Conservation (phyloP, 352 stramenopile genomes). For the Aphanomyces astaci region DNA sequence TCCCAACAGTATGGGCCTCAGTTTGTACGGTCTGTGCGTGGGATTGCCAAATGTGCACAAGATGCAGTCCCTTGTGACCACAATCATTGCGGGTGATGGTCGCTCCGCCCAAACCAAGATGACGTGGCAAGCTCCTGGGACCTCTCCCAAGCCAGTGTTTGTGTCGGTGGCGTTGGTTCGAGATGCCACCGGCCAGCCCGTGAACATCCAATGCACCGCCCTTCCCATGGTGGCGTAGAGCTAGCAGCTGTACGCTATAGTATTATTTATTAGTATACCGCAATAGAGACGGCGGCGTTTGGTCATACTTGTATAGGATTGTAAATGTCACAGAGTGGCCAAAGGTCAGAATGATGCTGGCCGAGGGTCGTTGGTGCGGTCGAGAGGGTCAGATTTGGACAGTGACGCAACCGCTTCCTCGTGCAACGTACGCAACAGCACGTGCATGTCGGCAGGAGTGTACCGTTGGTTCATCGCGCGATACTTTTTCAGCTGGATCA, state of each 20-base stretch:
- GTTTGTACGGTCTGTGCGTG: conserved; percentile 73
- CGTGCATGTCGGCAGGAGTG: conserved; percentile 63
- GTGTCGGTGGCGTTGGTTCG: conserved; percentile 80
- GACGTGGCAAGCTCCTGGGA: conserved; percentile 64
- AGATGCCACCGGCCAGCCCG: conserved; percentile 60
- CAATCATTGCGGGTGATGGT: conserved; percentile 68
- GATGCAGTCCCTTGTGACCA: conserved; percentile 74
- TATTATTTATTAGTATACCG: too few species aligned
- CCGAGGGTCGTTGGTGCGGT: neutral
- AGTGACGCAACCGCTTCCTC: neutral
- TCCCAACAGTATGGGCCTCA: conserved; percentile 75
- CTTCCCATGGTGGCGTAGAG: conserved; percentile 62
- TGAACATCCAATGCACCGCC: conserved; percentile 72
- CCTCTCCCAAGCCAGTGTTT: conserved; percentile 50
- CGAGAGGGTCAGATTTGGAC: neutral
- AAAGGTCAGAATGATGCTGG: too few species aligned
- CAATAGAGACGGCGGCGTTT: too few species aligned
- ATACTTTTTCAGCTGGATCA: conserved; percentile 98
- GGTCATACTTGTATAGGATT: too few species aligned
- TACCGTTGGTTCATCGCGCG: conserved; percentile 91
- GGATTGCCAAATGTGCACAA: conserved; percentile 63
- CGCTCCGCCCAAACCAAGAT: conserved; percentile 76
- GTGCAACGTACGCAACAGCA: conserved; percentile 36
- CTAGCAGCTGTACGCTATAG: too few species aligned
- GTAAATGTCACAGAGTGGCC: too few species aligned